Conservation (phyloP, 495 filamentous ascomycete species). For the Neurospora sp. region DNA sequence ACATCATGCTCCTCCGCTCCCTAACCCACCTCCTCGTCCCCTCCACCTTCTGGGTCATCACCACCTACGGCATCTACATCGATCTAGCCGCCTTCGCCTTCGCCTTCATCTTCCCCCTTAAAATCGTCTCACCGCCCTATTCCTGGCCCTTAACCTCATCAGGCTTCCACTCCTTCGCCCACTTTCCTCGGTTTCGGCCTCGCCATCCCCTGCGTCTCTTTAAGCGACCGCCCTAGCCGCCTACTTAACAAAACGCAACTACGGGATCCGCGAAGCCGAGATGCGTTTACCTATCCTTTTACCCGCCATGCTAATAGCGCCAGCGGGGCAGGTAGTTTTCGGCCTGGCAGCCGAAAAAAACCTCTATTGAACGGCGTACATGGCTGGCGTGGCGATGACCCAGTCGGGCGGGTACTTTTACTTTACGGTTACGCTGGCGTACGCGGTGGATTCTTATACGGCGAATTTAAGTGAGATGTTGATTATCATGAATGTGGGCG, state of each 20-base stretch:
- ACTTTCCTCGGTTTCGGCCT: too few species aligned
- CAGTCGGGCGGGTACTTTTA: constrained; percentile 31
- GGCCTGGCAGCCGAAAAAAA: too few species aligned
- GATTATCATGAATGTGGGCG: constrained; percentile 51
- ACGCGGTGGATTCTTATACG: constrained; percentile 55
- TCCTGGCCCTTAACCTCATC: too few species aligned
- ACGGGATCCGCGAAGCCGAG: constrained; percentile 58
- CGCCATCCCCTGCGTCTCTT: too few species aligned
- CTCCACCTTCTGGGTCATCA: too few species aligned
- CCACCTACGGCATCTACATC: too few species aligned
- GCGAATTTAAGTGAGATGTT: constrained; percentile 50
- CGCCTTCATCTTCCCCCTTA: too few species aligned
- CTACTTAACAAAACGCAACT: constrained; percentile 45
- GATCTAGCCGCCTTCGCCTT: too few species aligned
- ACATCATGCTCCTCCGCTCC: too few species aligned
- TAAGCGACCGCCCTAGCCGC: constrained; percentile 43
- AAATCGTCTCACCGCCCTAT: too few species aligned
- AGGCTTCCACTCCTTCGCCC: too few species aligned
- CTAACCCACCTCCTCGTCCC: too few species aligned
- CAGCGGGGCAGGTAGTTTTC: constrained; percentile 51
- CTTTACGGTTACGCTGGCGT: constrained; percentile 28
- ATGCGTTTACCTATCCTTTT: constrained; percentile 57
- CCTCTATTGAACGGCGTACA: constrained; percentile 45
- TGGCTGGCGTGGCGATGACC: constrained; percentile 45
- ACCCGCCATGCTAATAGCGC: constrained; percentile 47